phyloP scores from a whole-genome alignment of 2,329 filamentous ascomycete species.

The Fusarium humuli region DNA sequence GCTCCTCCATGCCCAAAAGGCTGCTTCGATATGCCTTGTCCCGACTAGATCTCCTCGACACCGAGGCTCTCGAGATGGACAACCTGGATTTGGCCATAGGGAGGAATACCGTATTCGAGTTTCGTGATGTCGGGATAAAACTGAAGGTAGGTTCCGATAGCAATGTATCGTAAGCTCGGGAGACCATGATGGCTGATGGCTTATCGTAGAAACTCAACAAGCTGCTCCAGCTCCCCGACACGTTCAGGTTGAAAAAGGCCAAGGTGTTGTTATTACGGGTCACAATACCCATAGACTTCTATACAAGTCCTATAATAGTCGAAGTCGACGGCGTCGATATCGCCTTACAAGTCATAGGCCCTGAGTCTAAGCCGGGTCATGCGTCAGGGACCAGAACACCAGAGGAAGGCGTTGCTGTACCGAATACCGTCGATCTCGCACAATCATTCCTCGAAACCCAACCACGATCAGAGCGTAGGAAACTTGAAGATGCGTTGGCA shows the following conservation, averaged over 20 bases:
- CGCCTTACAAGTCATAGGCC: conserved; percentile 65
- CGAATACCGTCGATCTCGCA: conserved; percentile 78
- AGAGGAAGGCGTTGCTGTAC: conserved; percentile 59
- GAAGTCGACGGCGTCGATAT: conserved; percentile 86
- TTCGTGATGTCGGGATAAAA: conserved; percentile 86
- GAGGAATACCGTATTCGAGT: conserved; percentile 83
- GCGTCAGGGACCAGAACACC: conserved; percentile 55
- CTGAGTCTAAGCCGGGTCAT: conserved; percentile 47
- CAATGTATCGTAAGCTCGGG: conserved; percentile 18
- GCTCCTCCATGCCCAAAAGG: conserved; percentile 86
- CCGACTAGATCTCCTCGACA: conserved; percentile 86
- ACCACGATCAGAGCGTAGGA: conserved; percentile 71
- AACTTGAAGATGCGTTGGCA: conserved; percentile 75
- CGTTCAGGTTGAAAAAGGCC: conserved; percentile 78
- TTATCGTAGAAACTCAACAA: conserved; percentile 77
- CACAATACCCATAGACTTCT: conserved; percentile 88
- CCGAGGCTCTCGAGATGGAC: conserved; percentile 85
- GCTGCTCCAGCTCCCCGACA: conserved; percentile 78
- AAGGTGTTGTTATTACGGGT: conserved; percentile 81
- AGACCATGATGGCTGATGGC: conserved; percentile 38
- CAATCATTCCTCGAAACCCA: conserved; percentile 82
- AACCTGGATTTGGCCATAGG: conserved; percentile 87
- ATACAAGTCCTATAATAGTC: conserved; percentile 83
- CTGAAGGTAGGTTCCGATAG: conserved; percentile 68
- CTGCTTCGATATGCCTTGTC: conserved; percentile 88